A percentile compares a stretch with the other conserved stretches of the same genome.
These are phyloP conservation scores for Cryptosporidium ubiquitum DNA, from an alignment of 169 alveolate genomes.

Conservation along the genomic window DNA sequence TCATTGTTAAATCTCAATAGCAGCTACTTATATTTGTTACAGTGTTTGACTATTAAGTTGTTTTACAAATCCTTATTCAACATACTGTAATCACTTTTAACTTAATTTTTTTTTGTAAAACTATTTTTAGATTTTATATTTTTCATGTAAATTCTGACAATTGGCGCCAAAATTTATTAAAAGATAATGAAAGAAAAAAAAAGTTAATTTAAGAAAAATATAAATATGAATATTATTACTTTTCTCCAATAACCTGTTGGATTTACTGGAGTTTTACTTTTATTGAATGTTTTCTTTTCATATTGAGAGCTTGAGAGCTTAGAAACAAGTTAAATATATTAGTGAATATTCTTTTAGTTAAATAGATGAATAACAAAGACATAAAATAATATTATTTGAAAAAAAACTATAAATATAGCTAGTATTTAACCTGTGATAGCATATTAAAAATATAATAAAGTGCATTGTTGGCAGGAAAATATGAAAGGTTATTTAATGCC, in stretches of 20 bases:
- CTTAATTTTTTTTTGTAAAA: neutral
- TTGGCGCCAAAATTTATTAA: neutral
- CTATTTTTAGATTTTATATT: constrained; percentile 21
- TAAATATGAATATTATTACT: no score
- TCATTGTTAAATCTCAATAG: neutral
- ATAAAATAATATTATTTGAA: no score
- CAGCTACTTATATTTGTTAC: neutral
- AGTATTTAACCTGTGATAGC: neutral
- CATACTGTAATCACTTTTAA: neutral
- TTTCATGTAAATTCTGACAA: constrained; percentile 6
- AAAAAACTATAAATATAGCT: neutral
- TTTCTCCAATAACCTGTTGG: no score
- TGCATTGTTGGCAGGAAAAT: neutral
- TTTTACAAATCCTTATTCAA: neutral
- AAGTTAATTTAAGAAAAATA: neutral
- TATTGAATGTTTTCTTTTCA: neutral
- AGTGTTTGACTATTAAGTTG: neutral
- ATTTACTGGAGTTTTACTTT: neutral
- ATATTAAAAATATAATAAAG: neutral
- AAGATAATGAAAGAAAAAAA: neutral
- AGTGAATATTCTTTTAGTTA: neutral
- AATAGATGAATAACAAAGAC: neutral
- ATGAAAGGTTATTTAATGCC: constrained; percentile 80
- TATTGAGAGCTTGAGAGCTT: neutral
- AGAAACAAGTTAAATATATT: neutral